Percentiles rank a stretch among this genome's conserved stretches.
Conservation (phyloP, 495 filamentous ascomycete species). For the Durotheca rogersii region DNA sequence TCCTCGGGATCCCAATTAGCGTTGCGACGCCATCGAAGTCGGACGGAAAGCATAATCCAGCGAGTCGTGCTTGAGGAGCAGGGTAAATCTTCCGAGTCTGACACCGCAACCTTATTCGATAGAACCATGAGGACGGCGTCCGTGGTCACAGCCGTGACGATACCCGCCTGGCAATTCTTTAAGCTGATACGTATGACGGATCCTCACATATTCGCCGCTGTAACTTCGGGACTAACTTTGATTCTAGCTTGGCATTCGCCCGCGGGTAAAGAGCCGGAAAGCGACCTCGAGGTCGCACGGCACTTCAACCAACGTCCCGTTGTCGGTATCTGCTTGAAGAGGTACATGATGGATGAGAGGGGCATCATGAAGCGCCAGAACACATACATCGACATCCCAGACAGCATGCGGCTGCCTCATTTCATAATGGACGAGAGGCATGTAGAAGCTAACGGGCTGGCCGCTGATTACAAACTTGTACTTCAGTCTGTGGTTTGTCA, state of each 20-base stretch:
- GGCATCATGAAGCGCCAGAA: constrained; percentile 68
- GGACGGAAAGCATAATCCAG: constrained; percentile 53
- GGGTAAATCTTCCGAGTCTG: constrained; percentile 36
- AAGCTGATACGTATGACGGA: constrained; percentile 72
- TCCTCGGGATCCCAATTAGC: constrained; percentile 21
- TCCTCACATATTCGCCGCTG: neutral
- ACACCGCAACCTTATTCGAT: constrained; percentile 41
- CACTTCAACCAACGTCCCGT: constrained; percentile 67
- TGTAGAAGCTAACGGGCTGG: constrained; percentile 59
- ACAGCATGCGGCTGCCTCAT: constrained; percentile 82
- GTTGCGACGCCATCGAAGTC: constrained; percentile 35
- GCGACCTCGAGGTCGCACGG: constrained; percentile 49
- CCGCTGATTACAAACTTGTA: constrained; percentile 73
- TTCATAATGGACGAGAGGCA: constrained; percentile 76
- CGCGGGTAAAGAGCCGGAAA: constrained; percentile 43
- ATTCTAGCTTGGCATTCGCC: constrained; percentile 70
- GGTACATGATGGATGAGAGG: constrained; percentile 73
- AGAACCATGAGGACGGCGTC: constrained; percentile 46
- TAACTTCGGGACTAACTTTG: constrained; percentile 53
- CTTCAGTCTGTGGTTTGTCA: constrained; percentile 91
- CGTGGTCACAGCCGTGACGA: constrained; percentile 80
- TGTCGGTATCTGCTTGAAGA: constrained; percentile 86
- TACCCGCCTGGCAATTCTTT: constrained; percentile 98
- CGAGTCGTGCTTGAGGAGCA: constrained; percentile 46
- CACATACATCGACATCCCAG: constrained; percentile 87